Evolutionary conservation across 2,329 filamentous ascomycete genomes (phyloP).

Genomic region (Ustilaginoidea virens): DNA sequence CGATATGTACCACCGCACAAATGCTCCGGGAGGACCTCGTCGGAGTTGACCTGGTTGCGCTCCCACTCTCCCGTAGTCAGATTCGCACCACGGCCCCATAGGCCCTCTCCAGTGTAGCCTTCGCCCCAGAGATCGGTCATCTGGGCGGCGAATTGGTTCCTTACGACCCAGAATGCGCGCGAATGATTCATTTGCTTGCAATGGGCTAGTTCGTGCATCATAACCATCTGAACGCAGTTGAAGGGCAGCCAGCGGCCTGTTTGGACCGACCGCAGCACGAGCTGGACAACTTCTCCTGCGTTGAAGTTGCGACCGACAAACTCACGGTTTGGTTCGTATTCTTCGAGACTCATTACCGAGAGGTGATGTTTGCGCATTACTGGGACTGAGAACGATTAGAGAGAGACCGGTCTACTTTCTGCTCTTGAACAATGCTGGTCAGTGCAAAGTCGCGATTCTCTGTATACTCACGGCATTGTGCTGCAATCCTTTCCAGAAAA

Average conservation of each 20-base stretch:
- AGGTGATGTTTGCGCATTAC: slow-evolving; percentile 53
- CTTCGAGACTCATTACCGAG: slow-evolving; percentile 57
- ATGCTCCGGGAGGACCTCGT: slow-evolving; percentile 50
- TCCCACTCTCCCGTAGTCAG: slow-evolving; percentile 47
- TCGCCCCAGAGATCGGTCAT: slow-evolving; percentile 56
- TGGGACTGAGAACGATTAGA: slow-evolving; percentile 30
- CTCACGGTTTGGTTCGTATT: slow-evolving; percentile 66
- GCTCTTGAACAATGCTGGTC: not conserved
- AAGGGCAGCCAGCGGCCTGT: slow-evolving; percentile 64
- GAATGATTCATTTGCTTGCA: slow-evolving; percentile 89
- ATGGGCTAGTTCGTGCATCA: slow-evolving; percentile 86
- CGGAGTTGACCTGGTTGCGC: slow-evolving; percentile 31
- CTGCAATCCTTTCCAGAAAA: slow-evolving; percentile 63
- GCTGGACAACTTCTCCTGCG: slow-evolving; percentile 70
- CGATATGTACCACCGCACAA: slow-evolving; percentile 71
- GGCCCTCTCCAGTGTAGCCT: slow-evolving; percentile 63
- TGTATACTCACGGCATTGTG: slow-evolving; percentile 48
- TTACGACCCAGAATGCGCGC: slow-evolving; percentile 63
- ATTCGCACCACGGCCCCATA: slow-evolving; percentile 62
- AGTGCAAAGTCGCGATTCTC: not conserved
- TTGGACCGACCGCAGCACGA: slow-evolving; percentile 56
- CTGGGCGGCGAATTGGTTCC: slow-evolving; percentile 56
- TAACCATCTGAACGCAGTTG: slow-evolving; percentile 78
- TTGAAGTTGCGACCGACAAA: slow-evolving; percentile 88
- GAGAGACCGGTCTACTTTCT: too few species aligned